phyloP scores from a whole-genome alignment of 768 basidiomycete genomes.

The Lactifluus rugatus region DNA sequence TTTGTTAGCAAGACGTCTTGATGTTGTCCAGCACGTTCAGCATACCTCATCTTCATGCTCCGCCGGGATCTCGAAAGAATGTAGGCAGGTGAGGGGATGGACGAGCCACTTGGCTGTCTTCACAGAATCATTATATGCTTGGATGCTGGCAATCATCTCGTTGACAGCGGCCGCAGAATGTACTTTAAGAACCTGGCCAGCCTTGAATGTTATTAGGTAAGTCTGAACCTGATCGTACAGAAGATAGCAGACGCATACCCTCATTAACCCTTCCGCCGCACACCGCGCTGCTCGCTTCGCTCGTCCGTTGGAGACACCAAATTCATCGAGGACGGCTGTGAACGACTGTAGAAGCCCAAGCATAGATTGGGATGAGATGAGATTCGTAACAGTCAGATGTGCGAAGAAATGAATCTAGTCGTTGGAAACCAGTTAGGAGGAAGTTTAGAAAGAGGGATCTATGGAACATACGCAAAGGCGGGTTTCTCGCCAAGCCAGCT shows the following conservation, averaged over 20 bases:
- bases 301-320: conserved; percentile 77
- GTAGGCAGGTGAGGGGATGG: conserved; percentile 49
- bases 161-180: conserved; percentile 47
- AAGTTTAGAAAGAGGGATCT: neutral
- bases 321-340: conserved; percentile 78
- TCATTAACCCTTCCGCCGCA: conserved; percentile 72
- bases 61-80: conserved; percentile 32
- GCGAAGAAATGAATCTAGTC: conserved; percentile 87
- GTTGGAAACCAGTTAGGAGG: neutral
- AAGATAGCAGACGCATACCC: conserved; percentile 33
- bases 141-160: conserved; percentile 64
- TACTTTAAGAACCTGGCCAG: conserved; percentile 56
- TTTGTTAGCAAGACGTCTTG: neutral
- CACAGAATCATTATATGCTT: conserved; percentile 56
- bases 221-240: neutral
- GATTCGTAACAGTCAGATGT: conserved; percentile 64
- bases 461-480: conserved; percentile 64
- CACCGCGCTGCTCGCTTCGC: conserved; percentile 74
- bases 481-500: conserved; percentile 83
- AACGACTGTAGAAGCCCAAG: conserved; percentile 75
- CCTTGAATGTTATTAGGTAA: conserved; percentile 33
- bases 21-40: neutral
- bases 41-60: conserved; percentile 57
- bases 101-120: conserved; percentile 51
- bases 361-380: conserved; percentile 73